Percentiles rank a stretch among this genome's conserved stretches.
Conservation (phyloP, 2,329 filamentous ascomycete genomes). For the Orbilia ellipsospora region DNA sequence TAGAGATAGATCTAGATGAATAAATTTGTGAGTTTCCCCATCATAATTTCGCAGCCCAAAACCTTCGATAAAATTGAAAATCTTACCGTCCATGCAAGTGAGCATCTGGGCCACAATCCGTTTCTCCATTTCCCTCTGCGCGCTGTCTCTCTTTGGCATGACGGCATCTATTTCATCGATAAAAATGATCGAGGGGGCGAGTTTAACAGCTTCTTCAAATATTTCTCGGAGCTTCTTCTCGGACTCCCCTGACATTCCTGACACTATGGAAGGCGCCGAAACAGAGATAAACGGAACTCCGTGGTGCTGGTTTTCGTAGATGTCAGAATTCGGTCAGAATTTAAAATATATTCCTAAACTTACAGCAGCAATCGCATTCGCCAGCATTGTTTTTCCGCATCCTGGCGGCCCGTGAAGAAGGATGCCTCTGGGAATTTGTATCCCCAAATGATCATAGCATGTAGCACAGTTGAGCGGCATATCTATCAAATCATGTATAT, state of each 20-base stretch:
- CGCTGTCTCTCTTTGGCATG: constrained; percentile 83
- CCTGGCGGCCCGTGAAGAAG: constrained; percentile 84
- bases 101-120: constrained; percentile 84
- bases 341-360: neutral
- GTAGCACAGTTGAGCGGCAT: constrained; percentile 77
- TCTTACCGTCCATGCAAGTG: constrained; percentile 79
- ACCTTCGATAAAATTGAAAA: neutral
- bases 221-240: constrained; percentile 86
- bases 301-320: constrained; percentile 64
- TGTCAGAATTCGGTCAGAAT: no score
- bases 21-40: neutral
- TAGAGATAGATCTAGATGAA: constrained; percentile 69
- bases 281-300: constrained; percentile 83
- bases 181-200: constrained; percentile 89
- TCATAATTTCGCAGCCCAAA: no score
- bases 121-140: constrained; percentile 89
- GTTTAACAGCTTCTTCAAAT: constrained; percentile 85
- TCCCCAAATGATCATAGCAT: constrained; percentile 73
- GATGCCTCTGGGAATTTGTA: constrained; percentile 78
- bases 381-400: constrained; percentile 87
- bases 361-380: constrained; percentile 78
- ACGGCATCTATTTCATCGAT: constrained; percentile 94
- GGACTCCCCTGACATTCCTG: constrained; percentile 88
- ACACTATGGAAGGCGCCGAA: constrained; percentile 82
- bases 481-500: constrained; percentile 77